Percentiles rank a stretch among this genome's conserved stretches.
Conservation (phyloP, 208 protist genomes). For the Trypanosoma rangeli region DNA sequence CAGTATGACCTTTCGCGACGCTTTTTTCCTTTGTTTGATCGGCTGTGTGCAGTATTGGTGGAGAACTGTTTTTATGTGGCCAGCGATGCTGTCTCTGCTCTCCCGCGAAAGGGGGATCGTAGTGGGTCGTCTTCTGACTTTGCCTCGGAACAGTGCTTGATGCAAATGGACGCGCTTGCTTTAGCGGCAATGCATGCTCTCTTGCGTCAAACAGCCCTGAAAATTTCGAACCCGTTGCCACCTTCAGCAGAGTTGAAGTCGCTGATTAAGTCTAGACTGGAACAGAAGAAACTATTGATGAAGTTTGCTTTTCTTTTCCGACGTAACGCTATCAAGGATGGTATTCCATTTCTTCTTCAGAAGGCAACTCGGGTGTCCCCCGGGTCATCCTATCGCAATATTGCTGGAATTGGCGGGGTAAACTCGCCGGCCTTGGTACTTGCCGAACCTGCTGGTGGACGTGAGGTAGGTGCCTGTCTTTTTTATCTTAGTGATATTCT, state of each 20-base stretch:
- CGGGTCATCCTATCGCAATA: constrained; percentile 10
- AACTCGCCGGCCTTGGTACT: constrained; percentile 47
- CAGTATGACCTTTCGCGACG: constrained; percentile 88
- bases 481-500: constrained; percentile 71
- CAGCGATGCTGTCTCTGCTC: not conserved
- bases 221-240: not conserved
- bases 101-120: not conserved
- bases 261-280: constrained; percentile 25
- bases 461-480: constrained; percentile 79
- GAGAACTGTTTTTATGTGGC: constrained; percentile 34
- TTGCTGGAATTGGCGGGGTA: not conserved
- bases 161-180: constrained; percentile 16
- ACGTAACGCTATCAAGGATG: constrained; percentile 67
- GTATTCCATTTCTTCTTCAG: constrained; percentile 75
- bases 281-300: constrained; percentile 60
- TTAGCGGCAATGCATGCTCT: constrained; percentile 24
- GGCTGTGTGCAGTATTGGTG: constrained; percentile 65
- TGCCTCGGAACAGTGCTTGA: constrained; percentile 6
- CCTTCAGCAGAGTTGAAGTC: constrained; percentile 7
- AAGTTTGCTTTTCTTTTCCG: constrained; percentile 69
- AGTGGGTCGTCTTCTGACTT: constrained; percentile 2
- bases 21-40: constrained; percentile 61
- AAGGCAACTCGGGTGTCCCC: constrained; percentile 46
- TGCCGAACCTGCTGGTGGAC: constrained; percentile 63
- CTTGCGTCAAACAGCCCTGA: constrained; percentile 15